Evolutionary conservation across 352 stramenopile species (phyloP).

Genomic region (Hyaloperonospora brassicae): DNA sequence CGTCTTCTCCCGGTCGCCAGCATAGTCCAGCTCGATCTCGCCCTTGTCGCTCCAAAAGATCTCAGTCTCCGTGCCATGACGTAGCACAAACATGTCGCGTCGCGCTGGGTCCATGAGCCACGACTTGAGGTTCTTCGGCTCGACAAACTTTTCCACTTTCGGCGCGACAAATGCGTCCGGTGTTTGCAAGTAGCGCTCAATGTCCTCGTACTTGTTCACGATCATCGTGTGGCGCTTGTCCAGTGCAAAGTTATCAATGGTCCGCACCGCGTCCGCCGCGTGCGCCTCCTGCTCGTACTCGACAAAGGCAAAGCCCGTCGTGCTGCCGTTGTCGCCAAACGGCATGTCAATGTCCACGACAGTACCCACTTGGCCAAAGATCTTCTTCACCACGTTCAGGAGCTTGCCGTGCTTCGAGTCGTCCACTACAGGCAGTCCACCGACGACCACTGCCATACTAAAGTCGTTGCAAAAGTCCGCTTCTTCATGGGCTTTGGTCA

Average conservation of each 20-base stretch:
- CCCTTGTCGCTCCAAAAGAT: conserved; percentile 92
- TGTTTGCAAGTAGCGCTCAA: conserved; percentile 73
- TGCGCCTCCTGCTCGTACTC: conserved; percentile 73
- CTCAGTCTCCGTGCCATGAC: conserved; percentile 92
- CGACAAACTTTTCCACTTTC: conserved; percentile 80
- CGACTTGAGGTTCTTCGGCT: conserved; percentile 88
- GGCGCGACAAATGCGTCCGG: conserved; percentile 70
- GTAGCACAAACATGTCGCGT: conserved; percentile 93
- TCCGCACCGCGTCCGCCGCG: conserved; percentile 71
- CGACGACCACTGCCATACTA: conserved; percentile 71
- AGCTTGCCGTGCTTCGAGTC: conserved; percentile 77
- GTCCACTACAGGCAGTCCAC: conserved; percentile 67
- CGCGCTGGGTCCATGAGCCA: conserved; percentile 90
- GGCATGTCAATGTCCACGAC: conserved; percentile 80
- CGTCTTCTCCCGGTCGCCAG: conserved; percentile 91
- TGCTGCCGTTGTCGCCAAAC: conserved; percentile 45
- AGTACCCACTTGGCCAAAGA: conserved; percentile 73
- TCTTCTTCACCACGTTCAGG: conserved; percentile 78
- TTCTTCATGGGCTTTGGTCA: conserved; percentile 57
- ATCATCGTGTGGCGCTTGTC: conserved; percentile 96
- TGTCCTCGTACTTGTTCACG: conserved; percentile 88
- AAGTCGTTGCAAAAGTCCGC: conserved; percentile 78
- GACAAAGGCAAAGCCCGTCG: conserved; percentile 74
- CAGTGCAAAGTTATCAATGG: conserved; percentile 85
- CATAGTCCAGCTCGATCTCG: conserved; percentile 89